Base-by-base conservation (phyloP, 345 rosid genomes). In the Eucalyptus rudis region DNA sequence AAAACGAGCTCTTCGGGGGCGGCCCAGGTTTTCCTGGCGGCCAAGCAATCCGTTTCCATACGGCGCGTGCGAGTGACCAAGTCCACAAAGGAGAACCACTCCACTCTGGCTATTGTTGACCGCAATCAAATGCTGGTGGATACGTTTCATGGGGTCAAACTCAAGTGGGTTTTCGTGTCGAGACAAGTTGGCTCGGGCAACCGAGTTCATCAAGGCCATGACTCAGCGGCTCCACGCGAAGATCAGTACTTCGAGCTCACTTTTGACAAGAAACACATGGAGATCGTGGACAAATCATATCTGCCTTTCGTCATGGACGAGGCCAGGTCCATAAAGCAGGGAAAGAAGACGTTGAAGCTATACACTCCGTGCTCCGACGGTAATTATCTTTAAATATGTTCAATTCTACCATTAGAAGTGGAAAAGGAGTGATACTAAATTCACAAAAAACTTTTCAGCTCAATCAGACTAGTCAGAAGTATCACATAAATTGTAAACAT, bases 61-160 rank as follows among this genome's bases (percentile, higher is more conserved):
- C 89, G 59, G 64, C 91, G 93, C 36, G 85, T 94, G 92, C 93
- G 91, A 86, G 94, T 93, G 84, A 90, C 92, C 89, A 94, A 94
- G 90, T 91, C 91, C 24, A 94, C 94, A 52, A 95, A 94, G 88
- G 97, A 95, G 88, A 90, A 92, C 47, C 89, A 93, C 68, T 83
- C 94, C 58, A 86, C 89, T 12, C 90, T 94, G 52, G 86, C 94
- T 50, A 50, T 50, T 86, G 90, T 95, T 88, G 98, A 94, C 54
- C 90, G 91, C 43, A 90, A 93, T 19, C 95, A 94, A 86, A 95
- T 91, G 89, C 91, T 94, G 13, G 43, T 87, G 7, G 99, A 96
- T 86, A 59, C 84, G 11, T 95, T 91, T 88, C 89, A 90, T 79
- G 95, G 95, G 19, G 90, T 94, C 49, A 92, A 93, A 87, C 90